Conservation (phyloP, 2,329 filamentous ascomycete genomes). For the Fusarium pseudocircinatum region DNA sequence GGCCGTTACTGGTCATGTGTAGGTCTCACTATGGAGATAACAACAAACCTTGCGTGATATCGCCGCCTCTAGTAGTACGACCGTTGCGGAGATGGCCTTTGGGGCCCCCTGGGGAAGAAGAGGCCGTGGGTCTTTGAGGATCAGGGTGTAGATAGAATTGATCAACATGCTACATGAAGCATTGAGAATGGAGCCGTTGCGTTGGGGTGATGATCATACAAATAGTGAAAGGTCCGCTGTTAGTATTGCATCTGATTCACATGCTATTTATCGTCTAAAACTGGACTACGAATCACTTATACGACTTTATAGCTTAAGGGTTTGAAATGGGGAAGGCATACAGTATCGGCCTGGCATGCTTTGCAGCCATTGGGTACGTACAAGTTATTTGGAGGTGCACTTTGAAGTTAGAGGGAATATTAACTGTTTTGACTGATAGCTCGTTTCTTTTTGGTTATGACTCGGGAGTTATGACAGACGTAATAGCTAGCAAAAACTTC, state of each 20-base stretch:
- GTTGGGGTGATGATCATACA: constrained; percentile 17
- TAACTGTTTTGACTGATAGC: constrained; percentile 23
- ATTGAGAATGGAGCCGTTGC: neutral
- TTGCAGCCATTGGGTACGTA: constrained; percentile 53
- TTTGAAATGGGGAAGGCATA: constrained; percentile 52
- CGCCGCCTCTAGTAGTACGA: constrained; percentile 20
- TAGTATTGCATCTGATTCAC: neutral
- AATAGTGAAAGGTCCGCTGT: constrained; percentile 24
- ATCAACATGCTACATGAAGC: constrained; percentile 4
- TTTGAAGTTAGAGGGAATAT: neutral
- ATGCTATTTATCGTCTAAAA: neutral
- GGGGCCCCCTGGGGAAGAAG: constrained; percentile 14
- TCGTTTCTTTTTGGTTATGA: constrained; percentile 58
- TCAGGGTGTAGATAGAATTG: neutral
- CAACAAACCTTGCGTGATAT: constrained; percentile 23
- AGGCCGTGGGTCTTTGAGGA: constrained; percentile 5
- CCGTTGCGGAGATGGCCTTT: constrained; percentile 26
- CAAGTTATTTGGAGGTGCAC: neutral
- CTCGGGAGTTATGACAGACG: constrained; percentile 52
- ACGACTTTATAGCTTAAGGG: neutral
- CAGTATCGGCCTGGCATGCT: constrained; percentile 50
- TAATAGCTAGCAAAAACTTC: constrained; percentile 64
- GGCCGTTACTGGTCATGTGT: constrained; percentile 17
- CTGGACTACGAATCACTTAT: neutral
- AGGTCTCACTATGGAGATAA: neutral